phyloP scores from a whole-genome alignment of 78 protist species.

The Polysphondylium violaceum region DNA sequence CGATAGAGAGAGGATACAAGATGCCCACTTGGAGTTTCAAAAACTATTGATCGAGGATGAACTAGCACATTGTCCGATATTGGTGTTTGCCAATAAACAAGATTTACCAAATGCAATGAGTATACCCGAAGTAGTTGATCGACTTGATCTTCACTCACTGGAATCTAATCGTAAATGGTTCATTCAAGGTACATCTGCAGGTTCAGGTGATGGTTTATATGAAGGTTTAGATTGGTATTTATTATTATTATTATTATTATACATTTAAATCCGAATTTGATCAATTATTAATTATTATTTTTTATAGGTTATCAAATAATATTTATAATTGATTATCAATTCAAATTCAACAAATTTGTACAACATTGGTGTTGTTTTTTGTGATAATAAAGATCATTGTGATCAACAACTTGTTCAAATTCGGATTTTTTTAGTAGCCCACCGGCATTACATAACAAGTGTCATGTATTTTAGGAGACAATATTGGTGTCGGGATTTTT shows the following conservation, averaged over 20 bases:
- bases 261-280: not conserved
- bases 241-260: not conserved
- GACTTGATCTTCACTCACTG: conserved; percentile 84
- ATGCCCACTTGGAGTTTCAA: conserved; percentile 81
- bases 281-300: not conserved
- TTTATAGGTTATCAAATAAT: not conserved
- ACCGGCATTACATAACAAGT: too few relatives aligned
- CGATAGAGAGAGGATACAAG: conserved; percentile 87
- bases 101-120: conserved; percentile 93
- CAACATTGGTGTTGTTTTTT: not conserved
- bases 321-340: not conserved
- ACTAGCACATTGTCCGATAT: conserved; percentile 49
- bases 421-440: too few relatives aligned
- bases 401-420: not conserved
- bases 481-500: too few relatives aligned
- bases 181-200: conserved; percentile 90
- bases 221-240: conserved; percentile 96
- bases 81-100: conserved; percentile 90
- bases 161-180: conserved; percentile 87
- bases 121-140: conserved; percentile 90
- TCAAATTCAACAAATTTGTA: not conserved
- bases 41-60: conserved; percentile 27
- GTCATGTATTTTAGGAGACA: too few relatives aligned
- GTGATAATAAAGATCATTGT: not conserved
- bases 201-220: conserved; percentile 91